Base-by-base conservation (phyloP, 1,284 basidiomycete species). In the Fomitopsis betulina region DNA sequence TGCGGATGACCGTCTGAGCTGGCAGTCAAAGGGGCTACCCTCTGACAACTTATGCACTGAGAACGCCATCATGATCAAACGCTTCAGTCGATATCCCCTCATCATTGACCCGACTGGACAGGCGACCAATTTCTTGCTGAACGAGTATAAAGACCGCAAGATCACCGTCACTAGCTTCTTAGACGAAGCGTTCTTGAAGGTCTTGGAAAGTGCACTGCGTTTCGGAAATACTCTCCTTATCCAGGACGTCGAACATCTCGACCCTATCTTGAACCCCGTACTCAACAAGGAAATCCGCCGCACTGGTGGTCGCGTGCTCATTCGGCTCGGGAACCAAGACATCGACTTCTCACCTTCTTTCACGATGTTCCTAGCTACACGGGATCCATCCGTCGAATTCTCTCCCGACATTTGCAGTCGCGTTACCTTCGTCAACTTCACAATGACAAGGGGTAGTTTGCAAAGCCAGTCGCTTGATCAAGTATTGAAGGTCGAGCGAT, bases 101-200 rank as follows among this genome's bases (percentile, higher is more conserved):
- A 94, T 99, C 64, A 95, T 99, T 68, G 97, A 99, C 72, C 97
- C 97, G 1, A 98, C 96, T 0, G 97, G 97, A n/a, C 97, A 99
- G 72, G 96, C 97, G 1, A 96, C 94, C 0, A 83, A 87, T 2
- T 99, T 96, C 85, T 76, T 99, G 57, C 81, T 96, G 64, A 96
- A 97, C 68, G 92, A 98, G 72, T 97, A 96, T 80, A 91, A 89
- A 73, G 92, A 96, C 55, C 88, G 95, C 66, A 99, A 99, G 79
- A 96, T 99, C 68, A 95, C 95, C 0, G 91, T 98, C 61, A 98
- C 97, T 0, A 98, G 95, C 69, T 99, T 99, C 89, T 80, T 98
- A 59, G 97, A 99, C 71, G 96, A 97, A 71, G 92, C 97, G 0
- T 99, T 99, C 87, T 83, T 98, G 67, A 99, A 99, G 76, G 95